Base-by-base conservation (phyloP, 2,329 filamentous ascomycete genomes). In the Cladosporium phlei region DNA sequence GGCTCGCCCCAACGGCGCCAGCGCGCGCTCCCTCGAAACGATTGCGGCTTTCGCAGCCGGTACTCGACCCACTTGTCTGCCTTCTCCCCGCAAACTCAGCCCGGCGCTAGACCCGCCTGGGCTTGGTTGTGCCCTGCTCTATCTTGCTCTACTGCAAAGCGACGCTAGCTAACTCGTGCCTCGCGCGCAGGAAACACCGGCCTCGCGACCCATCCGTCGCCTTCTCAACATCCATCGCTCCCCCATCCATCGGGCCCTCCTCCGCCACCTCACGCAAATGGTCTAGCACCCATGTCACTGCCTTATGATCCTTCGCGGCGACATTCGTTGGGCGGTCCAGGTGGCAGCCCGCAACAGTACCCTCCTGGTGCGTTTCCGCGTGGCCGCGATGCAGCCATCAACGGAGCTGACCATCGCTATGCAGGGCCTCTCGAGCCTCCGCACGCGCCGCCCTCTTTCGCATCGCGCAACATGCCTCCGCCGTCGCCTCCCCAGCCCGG, bases 401-500 rank as follows among this genome's bases (percentile, higher is more conserved):
- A 17, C 29, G 40, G 10, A 34, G 29, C 49, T 52, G 46, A 55
- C 28, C 32, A 46, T 32, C n/a, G 38, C 16, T 34, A 14, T 17
- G 14, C 47, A 63, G 61, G 52, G 8, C 55, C 56, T 22, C 47
- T 59, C 30, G 61, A 65, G 30, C 56, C 55, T 19, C 66, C 66
- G 24, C 64, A 66, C 22, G 56, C 53, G 17, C 69, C 67, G 14
- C 65, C 67, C 19, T 65, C 68, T 20, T 74, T 69, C 57, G 54
- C 63, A 40, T 60, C 67, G 46, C 65, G 70, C 38, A 68, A 69
- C 40, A 75, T 75, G 72, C 70, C 69, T 21, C 68, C 68, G n/a
- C 72, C 72, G 4, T 73, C 71, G n/a, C 69, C 73, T 32, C 66
- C 71, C 8, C 68, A 71, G 37, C 55, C 55, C 25, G 59, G 59